Evolutionary conservation across 768 basidiomycete genomes (phyloP).

Genomic region (Dentipellis sp.): DNA sequence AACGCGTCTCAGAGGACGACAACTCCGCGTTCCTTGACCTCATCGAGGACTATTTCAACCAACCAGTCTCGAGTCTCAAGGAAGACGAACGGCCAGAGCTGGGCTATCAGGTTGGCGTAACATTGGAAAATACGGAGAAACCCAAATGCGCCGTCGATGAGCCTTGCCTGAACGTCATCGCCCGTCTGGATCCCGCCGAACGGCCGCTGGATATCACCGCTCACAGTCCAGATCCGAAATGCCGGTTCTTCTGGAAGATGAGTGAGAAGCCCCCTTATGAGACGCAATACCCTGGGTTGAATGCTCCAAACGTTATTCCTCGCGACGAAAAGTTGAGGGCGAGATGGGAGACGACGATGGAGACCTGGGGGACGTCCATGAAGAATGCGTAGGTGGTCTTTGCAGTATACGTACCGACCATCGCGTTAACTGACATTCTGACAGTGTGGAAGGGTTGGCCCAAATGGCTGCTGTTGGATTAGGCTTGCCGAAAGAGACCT

Average conservation of each 20-base stretch:
- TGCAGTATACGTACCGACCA: neutral
- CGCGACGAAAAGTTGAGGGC: constrained; percentile 43
- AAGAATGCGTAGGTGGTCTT: constrained; percentile 61
- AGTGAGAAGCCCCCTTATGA: constrained; percentile 63
- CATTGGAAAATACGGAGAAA: constrained; percentile 94
- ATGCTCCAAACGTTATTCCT: constrained; percentile 79
- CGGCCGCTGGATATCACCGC: constrained; percentile 77
- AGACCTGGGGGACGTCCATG: constrained; percentile 84
- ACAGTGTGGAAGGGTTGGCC: constrained; percentile 70
- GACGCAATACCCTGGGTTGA: constrained; percentile 67
- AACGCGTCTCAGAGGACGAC: constrained; percentile 73
- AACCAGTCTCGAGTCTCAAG: constrained; percentile 49
- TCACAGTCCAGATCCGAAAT: constrained; percentile 87
- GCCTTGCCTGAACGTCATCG: constrained; percentile 75
- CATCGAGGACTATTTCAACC: constrained; percentile 89
- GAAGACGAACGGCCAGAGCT: constrained; percentile 79
- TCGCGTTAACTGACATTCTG: constrained; percentile 4
- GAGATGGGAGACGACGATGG: constrained; percentile 67
- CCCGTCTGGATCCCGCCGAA: constrained; percentile 63
- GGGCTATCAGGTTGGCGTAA: constrained; percentile 89
- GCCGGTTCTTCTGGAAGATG: constrained; percentile 91
- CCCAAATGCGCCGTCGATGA: constrained; percentile 79
- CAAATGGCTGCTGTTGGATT: constrained; percentile 85
- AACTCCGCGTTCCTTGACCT: constrained; percentile 81
- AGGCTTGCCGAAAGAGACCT: constrained; percentile 57